Evolutionary conservation across 192 early-diverging fungal genomes (phyloP).

Genomic region (Mortierella alpina): DNA sequence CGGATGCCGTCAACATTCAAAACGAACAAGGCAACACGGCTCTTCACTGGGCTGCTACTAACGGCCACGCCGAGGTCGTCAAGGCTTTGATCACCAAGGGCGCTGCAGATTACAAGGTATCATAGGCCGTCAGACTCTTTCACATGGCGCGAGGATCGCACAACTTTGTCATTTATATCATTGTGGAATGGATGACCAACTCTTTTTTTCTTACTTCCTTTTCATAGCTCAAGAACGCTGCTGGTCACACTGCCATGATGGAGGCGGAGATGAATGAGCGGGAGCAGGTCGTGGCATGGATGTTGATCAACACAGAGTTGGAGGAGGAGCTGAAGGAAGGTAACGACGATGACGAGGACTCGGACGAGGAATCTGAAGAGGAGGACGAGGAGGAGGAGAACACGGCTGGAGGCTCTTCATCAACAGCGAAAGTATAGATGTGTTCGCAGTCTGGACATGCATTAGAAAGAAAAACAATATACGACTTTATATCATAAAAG

Average conservation of each 20-base stretch:
- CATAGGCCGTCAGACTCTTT: neutral
- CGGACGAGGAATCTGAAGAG: slow-evolving; percentile 15
- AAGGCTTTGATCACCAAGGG: slow-evolving; percentile 69
- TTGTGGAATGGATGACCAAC: neutral
- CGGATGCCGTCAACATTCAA: slow-evolving; percentile 58
- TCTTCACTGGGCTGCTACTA: slow-evolving; percentile 88
- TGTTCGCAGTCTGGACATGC: neutral
- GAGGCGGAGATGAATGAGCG: slow-evolving; percentile 61
- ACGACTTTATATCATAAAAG: no score
- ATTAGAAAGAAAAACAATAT: neutral
- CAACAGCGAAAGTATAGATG: slow-evolving; percentile 26
- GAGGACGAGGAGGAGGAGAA: slow-evolving; percentile 30
- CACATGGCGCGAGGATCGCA: neutral
- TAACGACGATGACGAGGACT: slow-evolving; percentile 53
- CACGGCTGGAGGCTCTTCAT: slow-evolving; percentile 14
- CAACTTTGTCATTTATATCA: neutral
- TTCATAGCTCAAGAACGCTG: slow-evolving; percentile 60
- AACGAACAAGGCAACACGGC: slow-evolving; percentile 77
- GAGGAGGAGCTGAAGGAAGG: slow-evolving; percentile 55
- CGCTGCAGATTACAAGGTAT: slow-evolving; percentile 69
- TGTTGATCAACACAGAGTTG: slow-evolving; percentile 61
- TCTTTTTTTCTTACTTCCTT: neutral
- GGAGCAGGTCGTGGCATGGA: slow-evolving; percentile 64
- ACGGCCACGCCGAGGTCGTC: slow-evolving; percentile 79
- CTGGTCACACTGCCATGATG: slow-evolving; percentile 58